These are phyloP conservation scores for Cladophialophora exuberans DNA, from an alignment of 2,329 filamentous ascomycete species.

Conservation along the genomic window DNA sequence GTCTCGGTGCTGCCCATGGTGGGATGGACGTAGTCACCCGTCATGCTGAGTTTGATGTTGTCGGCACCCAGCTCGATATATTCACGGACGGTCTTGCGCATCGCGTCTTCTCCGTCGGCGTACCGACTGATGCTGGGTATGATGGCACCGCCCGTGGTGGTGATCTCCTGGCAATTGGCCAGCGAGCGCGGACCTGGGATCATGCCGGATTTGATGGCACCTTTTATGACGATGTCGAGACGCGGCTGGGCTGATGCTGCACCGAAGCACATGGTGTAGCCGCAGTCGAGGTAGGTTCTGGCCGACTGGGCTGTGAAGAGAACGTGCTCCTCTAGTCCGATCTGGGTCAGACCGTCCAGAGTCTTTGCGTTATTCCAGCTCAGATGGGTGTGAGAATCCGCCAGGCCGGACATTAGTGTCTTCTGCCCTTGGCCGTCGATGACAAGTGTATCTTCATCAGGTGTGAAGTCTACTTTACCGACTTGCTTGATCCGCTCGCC, in stretches of 20 bases:
- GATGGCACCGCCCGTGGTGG: constrained; percentile 13
- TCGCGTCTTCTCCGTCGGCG: constrained; percentile 12
- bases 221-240: constrained; percentile 13
- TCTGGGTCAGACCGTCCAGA: constrained; percentile 9
- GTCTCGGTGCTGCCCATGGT: constrained; percentile 12
- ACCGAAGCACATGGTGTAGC: constrained; percentile 17
- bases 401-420: constrained; percentile 12
- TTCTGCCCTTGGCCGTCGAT: constrained; percentile 12
- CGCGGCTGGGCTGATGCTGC: constrained; percentile 12
- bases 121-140: constrained; percentile 8
- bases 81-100: constrained; percentile 5
- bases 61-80: constrained; percentile 6
- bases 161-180: constrained; percentile 10
- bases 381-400: constrained; percentile 9
- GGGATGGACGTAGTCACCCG: constrained; percentile 11
- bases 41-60: constrained; percentile 16
- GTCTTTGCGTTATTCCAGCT: constrained; percentile 15
- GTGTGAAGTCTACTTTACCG: constrained; percentile 8
- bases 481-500: constrained; percentile 11
- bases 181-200: constrained; percentile 10
- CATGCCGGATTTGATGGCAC: constrained; percentile 13
- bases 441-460: constrained; percentile 14
- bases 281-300: constrained; percentile 16
- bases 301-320: constrained; percentile 9
- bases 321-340: constrained; percentile 12